These are phyloP conservation scores for Raddia guianensis DNA, from an alignment of 176 grass and related monocot species.

Conservation along the genomic window DNA sequence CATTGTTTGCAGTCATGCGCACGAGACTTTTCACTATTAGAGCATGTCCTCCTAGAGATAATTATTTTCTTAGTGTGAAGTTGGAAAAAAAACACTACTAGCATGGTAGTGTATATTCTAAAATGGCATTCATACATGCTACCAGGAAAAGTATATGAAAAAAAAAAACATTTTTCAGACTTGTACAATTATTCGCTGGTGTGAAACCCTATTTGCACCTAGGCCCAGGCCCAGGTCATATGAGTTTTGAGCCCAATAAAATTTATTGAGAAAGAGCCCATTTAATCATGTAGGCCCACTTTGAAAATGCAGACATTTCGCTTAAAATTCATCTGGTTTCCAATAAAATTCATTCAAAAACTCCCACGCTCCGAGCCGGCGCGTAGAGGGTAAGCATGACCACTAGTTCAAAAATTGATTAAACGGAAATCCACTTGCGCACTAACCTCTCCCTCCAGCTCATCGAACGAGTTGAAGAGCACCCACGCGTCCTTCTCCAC, in stretches of 20 bases:
- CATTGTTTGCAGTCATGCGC: too few relatives aligned
- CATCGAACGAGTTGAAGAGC: conserved; percentile 74
- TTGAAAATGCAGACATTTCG: too few relatives aligned
- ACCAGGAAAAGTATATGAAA: too few relatives aligned
- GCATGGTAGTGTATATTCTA: background rate
- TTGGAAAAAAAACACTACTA: background rate
- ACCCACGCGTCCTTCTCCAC: conserved; percentile 52
- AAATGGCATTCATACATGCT: background rate
- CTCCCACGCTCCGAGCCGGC: background rate
- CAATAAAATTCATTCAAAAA: background rate
- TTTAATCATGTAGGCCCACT: too few relatives aligned
- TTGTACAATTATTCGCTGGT: too few relatives aligned
- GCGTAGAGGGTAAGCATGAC: background rate
- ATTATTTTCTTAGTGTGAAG: background rate
- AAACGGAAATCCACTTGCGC: background rate
- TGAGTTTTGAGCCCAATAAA: too few relatives aligned
- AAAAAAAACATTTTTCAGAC: background rate
- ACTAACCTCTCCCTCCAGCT: conserved; percentile 63
- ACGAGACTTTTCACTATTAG: too few relatives aligned
- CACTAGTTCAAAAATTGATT: background rate
- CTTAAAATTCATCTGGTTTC: too few relatives aligned
- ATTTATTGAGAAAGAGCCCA: too few relatives aligned
- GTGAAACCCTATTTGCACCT: too few relatives aligned
- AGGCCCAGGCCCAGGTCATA: too few relatives aligned
- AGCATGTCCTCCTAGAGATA: background rate